These are phyloP conservation scores for Glaciozyma martinii DNA, from an alignment of 768 basidiomycete genomes.

Conservation along the genomic window DNA sequence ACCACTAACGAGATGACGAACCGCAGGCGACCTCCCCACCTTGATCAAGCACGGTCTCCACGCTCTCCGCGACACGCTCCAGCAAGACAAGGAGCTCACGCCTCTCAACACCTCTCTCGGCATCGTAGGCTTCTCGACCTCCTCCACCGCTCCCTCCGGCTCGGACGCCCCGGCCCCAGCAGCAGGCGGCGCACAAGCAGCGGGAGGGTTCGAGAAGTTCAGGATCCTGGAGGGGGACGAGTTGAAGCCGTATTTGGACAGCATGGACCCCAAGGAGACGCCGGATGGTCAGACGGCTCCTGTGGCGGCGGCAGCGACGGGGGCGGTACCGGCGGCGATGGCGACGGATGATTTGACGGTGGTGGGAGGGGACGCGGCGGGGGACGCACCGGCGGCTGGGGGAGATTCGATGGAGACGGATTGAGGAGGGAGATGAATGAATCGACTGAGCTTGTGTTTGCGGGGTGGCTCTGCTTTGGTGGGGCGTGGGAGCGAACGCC, in stretches of 20 bases:
- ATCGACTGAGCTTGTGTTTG: no score
- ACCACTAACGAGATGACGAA: background rate
- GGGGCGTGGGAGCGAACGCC: no score
- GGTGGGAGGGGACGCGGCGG: background rate
- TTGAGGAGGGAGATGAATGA: no score
- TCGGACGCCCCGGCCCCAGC: conserved; percentile 6
- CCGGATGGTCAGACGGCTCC: conserved; percentile 28
- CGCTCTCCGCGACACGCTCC: conserved; percentile 89
- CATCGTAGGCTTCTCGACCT: conserved; percentile 55
- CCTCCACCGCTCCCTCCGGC: conserved; percentile 12
- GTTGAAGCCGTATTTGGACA: conserved; percentile 63
- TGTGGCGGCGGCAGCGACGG: conserved; percentile 42
- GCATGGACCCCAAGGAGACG: conserved; percentile 51
- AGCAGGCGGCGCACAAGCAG: conserved; percentile 50
- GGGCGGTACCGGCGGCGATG: conserved; percentile 39
- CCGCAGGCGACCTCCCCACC: conserved; percentile 68
- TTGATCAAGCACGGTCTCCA: conserved; percentile 87
- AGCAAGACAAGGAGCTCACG: conserved; percentile 95
- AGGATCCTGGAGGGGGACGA: conserved; percentile 77
- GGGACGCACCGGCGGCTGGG: background rate
- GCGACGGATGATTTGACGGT: background rate
- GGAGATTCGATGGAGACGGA: conserved; percentile 6
- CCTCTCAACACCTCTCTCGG: conserved; percentile 90
- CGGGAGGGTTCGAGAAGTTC: conserved; percentile 53
- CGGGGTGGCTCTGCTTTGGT: no score